Evolutionary conservation across 129 eudicot species (phyloP), one percentile per base, ranked within the genome.

Genomic region (Rutidosis leptorrhynchoides): DNA sequence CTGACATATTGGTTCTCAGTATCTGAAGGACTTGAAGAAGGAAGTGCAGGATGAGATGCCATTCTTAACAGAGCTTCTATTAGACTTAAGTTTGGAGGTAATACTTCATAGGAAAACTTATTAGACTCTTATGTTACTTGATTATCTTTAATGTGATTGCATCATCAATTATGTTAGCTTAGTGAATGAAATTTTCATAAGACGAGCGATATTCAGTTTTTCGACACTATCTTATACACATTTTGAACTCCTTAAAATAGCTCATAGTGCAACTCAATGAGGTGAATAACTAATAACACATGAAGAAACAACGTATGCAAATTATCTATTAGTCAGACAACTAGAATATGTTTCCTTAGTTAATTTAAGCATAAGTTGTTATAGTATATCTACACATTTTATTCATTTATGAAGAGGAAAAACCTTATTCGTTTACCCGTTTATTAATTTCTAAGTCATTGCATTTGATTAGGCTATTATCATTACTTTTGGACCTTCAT

Each of bases 41-140:
- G 96, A 84, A 69, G 77, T 84, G 72, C 84, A 68, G 64, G 86
- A 71, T 23, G 96, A 84, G 75, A 75, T 88, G 45, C 81, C 88
- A 46, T 78, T 78, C 71, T 74, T 80, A 32, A 45, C 83, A 66
- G 91, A 84, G 60, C 72, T 82, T 70, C 67, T 84, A 15, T 67
- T 23, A 57, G 90, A 77, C 73, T 68, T 83, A 60, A 82, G 73
- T 68, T 57, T 56, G 4, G 81, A 84, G 91, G 96, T 88, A 17
- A 29, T 61, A 40, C 32, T 15, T 35, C 17, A 49, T 65, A 63
- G 17, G 20, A 12, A 57, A 57, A 25, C 33, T 11, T 11, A 26
- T 25, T 24, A 30, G 65, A 28, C 24, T 16, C 6, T 29, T 30
- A n/a, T 17, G 43, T 8, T 9, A 29, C 3, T 29, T n/a, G 27